Evolutionary conservation across 306 rosid species (phyloP), one percentile per base, ranked within the genome.

Genomic region (Begonia masoniana): DNA sequence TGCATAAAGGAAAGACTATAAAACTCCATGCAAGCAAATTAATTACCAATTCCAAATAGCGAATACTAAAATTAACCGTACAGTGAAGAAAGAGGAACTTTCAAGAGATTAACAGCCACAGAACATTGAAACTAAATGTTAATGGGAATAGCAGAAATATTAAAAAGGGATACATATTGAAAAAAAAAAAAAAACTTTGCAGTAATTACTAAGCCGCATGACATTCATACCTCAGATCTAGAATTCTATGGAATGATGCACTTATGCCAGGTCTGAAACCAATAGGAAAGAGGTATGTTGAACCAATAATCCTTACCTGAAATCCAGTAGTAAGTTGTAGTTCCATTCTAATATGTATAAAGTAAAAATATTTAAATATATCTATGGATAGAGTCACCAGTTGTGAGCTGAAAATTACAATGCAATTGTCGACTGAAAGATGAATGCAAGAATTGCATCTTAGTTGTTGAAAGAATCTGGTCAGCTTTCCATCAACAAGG

Each of bases 231-330:
- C 91, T 59, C 53, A 73, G 45, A 61, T 78, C 78, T 55, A 89
- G 87, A 74, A 89, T 71, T 52, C 91, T 87, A 71, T 85, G 76
- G 74, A 89, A 85, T 7, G 76, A 71, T 57, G 94, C 95, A 63
- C 60, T 70, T 51, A 77, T 82, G 55, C 91, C 95, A 73, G 76
- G 79, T 73, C 94, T 88, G 39, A 89, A 78, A 43, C 97, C 97
- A 49, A 70, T 73, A 45, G 97, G 97, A 43, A 78, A 71, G 8
- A 31, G 47, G 67, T 67, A 62, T 41, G 52, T 48, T 73, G 74
- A 75, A 67, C 87, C 80, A 68, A 57, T 74, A 62, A 89, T 62
- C 62, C 47, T 82, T 66, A 76, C 94, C 97, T 89, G 57, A 68
- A 21, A 12, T 35, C 58, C 49, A 52, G 51, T 47, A 50, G 15